phyloP scores from a whole-genome alignment of 2,329 filamentous ascomycete genomes.

The Nemania sp. region DNA sequence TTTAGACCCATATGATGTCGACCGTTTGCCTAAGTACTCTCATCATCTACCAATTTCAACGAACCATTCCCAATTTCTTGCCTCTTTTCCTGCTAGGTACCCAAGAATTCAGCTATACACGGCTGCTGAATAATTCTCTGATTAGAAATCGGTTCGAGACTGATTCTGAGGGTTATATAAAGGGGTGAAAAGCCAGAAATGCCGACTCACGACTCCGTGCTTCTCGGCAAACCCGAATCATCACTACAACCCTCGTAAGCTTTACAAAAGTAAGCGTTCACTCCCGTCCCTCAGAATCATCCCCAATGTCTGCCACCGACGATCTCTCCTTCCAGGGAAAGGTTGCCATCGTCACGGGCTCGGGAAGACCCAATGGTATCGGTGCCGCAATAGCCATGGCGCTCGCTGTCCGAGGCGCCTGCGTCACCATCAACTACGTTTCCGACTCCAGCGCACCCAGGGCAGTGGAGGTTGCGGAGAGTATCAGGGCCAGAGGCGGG shows the following conservation, averaged over 20 bases:
- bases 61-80: constrained; percentile 19
- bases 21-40: constrained; percentile 27
- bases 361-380: constrained; percentile 58
- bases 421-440: constrained; percentile 56
- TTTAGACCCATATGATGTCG: constrained; percentile 17
- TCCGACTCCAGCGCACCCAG: constrained; percentile 50
- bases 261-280: constrained; percentile 22
- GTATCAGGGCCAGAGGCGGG: constrained; percentile 47
- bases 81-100: constrained; percentile 28
- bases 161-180: constrained; percentile 27
- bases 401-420: constrained; percentile 57
- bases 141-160: constrained; percentile 23
- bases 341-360: constrained; percentile 60
- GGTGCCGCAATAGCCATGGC: constrained; percentile 57
- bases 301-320: constrained; percentile 41
- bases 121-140: background rate
- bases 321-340: constrained; percentile 50
- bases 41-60: constrained; percentile 18
- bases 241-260: constrained; percentile 25
- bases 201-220: constrained; percentile 22
- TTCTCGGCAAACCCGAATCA: constrained; percentile 25
- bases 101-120: too few relatives aligned
- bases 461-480: constrained; percentile 50
- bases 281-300: constrained; percentile 22
- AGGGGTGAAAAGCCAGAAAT: constrained; percentile 26